Conservation (phyloP, 2,329 filamentous ascomycete genomes). For the Cladosporium sp. region DNA sequence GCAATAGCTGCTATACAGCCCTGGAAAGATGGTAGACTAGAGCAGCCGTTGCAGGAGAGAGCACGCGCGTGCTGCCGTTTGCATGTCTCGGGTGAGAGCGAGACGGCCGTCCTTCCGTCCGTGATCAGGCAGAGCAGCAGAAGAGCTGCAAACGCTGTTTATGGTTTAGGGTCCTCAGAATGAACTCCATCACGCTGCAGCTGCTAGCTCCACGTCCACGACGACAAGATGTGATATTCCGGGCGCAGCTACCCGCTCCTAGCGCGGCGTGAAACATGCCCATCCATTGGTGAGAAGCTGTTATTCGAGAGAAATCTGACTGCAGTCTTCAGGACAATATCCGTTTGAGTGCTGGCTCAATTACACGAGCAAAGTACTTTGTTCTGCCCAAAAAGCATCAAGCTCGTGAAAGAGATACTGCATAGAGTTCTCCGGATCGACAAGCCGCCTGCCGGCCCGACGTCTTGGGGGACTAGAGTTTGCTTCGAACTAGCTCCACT, state of each 20-base stretch:
- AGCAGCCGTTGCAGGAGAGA: neutral
- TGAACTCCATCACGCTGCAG: constrained; percentile 4
- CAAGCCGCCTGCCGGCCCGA: constrained; percentile 1
- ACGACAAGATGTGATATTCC: neutral
- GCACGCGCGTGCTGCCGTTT: neutral
- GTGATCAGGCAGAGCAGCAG: constrained; percentile 7
- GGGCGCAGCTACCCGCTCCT: neutral
- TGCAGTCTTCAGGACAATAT: neutral
- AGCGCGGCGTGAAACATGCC: neutral
- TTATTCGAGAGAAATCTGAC: neutral
- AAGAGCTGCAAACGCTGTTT: constrained; percentile 2
- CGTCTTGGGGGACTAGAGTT: constrained; percentile 1
- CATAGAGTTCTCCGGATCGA: constrained; percentile 1
- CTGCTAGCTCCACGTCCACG: constrained; percentile 7
- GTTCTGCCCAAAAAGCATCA: neutral
- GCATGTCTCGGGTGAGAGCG: constrained; percentile 10
- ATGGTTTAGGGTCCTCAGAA: constrained; percentile 1
- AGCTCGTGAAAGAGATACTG: neutral
- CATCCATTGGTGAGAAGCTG: neutral
- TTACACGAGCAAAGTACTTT: neutral
- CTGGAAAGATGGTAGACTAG: neutral
- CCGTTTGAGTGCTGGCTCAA: neutral
- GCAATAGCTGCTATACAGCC: neutral
- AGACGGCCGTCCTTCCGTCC: constrained; percentile 4
- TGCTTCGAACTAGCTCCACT: neutral